phyloP scores from a whole-genome alignment of 2,329 filamentous ascomycete genomes.

The Aspergillus fumigatiaffinis region DNA sequence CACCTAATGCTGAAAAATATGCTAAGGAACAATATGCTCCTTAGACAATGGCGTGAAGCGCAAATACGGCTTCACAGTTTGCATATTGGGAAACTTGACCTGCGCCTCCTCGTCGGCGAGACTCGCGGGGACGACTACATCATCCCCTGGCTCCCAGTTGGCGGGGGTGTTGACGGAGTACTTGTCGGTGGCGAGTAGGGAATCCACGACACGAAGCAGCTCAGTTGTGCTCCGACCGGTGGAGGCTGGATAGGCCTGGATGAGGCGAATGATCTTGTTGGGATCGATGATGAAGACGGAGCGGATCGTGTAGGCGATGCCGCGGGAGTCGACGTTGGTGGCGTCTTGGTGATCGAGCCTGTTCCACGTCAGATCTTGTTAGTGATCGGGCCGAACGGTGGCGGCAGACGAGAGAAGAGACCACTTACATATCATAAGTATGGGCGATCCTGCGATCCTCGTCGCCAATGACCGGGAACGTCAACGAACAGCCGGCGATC shows the following conservation, averaged over 20 bases:
- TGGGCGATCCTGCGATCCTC: slow-evolving; percentile 74
- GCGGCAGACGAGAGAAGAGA: too few species aligned
- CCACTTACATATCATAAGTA: slow-evolving; percentile 66
- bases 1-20: too few species aligned
- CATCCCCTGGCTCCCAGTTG: slow-evolving; percentile 84
- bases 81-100: slow-evolving; percentile 76
- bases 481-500: slow-evolving; percentile 68
- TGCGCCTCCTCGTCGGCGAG: slow-evolving; percentile 81
- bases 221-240: slow-evolving; percentile 80
- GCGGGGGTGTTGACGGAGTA: slow-evolving; percentile 85
- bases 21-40: too few species aligned
- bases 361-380: too few species aligned
- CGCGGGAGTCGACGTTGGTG: slow-evolving; percentile 76
- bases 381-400: too few species aligned
- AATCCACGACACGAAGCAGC: slow-evolving; percentile 75
- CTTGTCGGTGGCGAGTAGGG: slow-evolving; percentile 80
- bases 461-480: slow-evolving; percentile 79
- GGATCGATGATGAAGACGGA: slow-evolving; percentile 95
- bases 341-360: slow-evolving; percentile 71
- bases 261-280: slow-evolving; percentile 86
- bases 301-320: slow-evolving; percentile 86
- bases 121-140: slow-evolving; percentile 84
- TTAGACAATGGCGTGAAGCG: too few species aligned
- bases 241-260: slow-evolving; percentile 88
- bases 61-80: slow-evolving; percentile 55